Percentiles rank a stretch among this genome's conserved stretches.
These are phyloP conservation scores for Oidium heveae DNA, from an alignment of 2,329 filamentous ascomycete genomes.

Conservation along the genomic window DNA sequence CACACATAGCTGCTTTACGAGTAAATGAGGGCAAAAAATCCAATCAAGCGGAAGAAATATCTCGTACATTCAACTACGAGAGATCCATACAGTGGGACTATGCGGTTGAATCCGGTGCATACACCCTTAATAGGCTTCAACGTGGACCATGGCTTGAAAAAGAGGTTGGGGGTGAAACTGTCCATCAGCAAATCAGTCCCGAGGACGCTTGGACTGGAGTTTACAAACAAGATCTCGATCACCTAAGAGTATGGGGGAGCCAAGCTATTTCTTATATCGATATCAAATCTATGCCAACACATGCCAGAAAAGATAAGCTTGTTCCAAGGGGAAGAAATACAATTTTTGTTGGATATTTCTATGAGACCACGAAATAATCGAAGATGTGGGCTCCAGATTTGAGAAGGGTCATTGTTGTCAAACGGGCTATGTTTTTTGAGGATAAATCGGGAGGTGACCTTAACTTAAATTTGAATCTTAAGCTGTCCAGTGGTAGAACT, in stretches of 20 bases:
- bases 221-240: no score
- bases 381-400: slow-evolving; percentile 1
- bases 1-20: no score
- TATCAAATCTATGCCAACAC: no score
- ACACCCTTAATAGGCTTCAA: background rate
- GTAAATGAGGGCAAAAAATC: no score
- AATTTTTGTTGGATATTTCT: no score
- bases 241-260: no score
- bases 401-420: background rate
- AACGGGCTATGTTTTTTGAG: background rate
- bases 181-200: background rate
- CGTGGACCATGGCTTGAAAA: background rate
- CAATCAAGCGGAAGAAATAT: no score
- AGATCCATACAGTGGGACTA: background rate
- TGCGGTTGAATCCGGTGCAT: background rate
- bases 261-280: no score
- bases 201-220: background rate
- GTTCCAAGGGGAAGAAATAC: no score
- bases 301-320: no score
- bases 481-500: background rate
- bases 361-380: no score
- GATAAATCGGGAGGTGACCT: background rate
- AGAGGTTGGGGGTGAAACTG: background rate
- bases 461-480: background rate
- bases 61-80: no score